A percentile compares a stretch with the other conserved stretches of the same genome.
phyloP scores from a whole-genome alignment of 225 moss, liverwort and hornwort genomes.

The Rhytidiadelphus loreus region DNA sequence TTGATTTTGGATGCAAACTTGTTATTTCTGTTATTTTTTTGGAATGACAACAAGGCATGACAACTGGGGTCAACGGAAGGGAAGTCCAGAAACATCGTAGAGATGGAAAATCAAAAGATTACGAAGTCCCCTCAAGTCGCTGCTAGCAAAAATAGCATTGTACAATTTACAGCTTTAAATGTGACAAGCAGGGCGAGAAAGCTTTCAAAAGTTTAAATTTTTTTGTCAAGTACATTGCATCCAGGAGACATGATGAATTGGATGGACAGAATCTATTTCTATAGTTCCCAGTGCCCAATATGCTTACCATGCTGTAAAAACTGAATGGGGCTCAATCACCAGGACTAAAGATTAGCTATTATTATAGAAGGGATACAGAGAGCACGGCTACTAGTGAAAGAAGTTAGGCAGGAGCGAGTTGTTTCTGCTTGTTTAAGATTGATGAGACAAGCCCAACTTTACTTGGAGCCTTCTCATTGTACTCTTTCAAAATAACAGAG shows the following conservation, averaged over 20 bases:
- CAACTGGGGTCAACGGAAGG: not conserved
- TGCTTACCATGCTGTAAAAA: constrained; percentile 8
- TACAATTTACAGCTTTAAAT: not conserved
- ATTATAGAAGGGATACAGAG: not conserved
- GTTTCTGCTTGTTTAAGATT: constrained; percentile 60
- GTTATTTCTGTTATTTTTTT: not conserved
- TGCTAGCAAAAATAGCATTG: not conserved
- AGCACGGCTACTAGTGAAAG: not conserved
- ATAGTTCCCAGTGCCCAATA: not conserved
- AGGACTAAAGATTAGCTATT: not conserved
- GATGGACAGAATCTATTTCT: constrained; percentile 1
- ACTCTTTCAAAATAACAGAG: constrained; percentile 68
- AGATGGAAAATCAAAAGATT: not conserved
- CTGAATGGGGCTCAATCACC: not conserved
- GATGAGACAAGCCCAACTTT: constrained; percentile 56
- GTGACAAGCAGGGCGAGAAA: not conserved
- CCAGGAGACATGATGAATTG: not conserved
- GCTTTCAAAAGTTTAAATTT: not conserved
- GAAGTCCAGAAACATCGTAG: not conserved
- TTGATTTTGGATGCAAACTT: not conserved
- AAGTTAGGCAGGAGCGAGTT: constrained; percentile 20
- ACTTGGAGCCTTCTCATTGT: constrained; percentile 68
- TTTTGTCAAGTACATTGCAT: not conserved
- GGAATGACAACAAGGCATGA: not conserved
- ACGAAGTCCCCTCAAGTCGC: not conserved